Evolutionary conservation across 2,329 filamentous ascomycete genomes (phyloP), one percentile per base, ranked within the genome.

Genomic region (Fusarium transvaalense): DNA sequence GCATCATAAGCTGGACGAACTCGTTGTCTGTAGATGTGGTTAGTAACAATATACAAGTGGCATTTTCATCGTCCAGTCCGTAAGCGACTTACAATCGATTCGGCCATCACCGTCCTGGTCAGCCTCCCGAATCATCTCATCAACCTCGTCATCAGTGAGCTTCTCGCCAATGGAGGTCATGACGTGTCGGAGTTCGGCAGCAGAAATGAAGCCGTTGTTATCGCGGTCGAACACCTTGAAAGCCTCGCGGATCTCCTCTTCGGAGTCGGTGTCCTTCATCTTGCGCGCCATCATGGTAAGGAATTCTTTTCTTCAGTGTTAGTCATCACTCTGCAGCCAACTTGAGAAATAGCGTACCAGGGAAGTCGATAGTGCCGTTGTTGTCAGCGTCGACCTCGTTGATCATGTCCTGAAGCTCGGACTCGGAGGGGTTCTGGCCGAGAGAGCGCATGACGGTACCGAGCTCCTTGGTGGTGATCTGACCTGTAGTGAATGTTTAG

Each of bases 1-100:
- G 92, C 92, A 96, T 95, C 92, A 96, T 96, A 79, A 96, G 90
- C 84, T 96, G 92, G 75, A 96, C 92, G 78, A 96, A 96, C 82
- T 96, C 92, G 85, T 95, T 95, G 84, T 95, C 92, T 95, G 75
- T 46, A 17, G 39, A 23, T 17, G 38, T 38, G 29, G 65, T 77
- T 31, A 77, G 72, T 47, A 35, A 57, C 56, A 37, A 35, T 32
- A 15, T 29, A 27, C 19, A 19, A 8, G 19, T 42, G 31, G 17
- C n/a, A 19, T 50, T 23, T 34, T 48, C 7, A 19, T 38, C 10
- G 21, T 41, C 50, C 39, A 38, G 41, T 43, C 23, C 27, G 19
- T 32, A n/a, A 50, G 46, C 19, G 41, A 80, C 90, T 72, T 85
- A 95, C 92, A 96, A 81, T 96, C 92, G 76, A 96, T 96, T 76